Evolutionary conservation across 208 protist genomes (phyloP).

Genomic region (Acanthamoeba pearcei): DNA sequence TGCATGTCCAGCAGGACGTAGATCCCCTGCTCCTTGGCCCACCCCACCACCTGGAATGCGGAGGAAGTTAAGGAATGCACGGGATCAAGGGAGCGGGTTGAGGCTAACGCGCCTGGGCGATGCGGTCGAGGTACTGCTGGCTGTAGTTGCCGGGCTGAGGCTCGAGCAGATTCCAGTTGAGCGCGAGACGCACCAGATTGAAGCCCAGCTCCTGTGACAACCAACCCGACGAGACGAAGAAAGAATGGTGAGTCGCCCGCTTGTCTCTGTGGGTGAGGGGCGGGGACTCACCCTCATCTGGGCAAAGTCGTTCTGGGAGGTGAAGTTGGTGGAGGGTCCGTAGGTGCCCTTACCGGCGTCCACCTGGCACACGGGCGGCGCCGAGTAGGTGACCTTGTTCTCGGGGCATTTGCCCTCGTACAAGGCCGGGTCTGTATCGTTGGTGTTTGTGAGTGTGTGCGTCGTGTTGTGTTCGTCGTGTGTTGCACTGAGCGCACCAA

Average conservation of each 20-base stretch:
- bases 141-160: constrained; percentile 1
- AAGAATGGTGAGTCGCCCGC: too few species aligned
- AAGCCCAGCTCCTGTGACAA: neutral
- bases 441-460: neutral
- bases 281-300: neutral
- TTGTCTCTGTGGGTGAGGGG: too few species aligned
- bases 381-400: neutral
- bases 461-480: neutral
- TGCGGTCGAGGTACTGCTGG: neutral
- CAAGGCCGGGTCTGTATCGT: neutral
- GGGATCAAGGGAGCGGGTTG: too few species aligned
- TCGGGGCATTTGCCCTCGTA: constrained; percentile 16
- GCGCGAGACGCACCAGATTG: neutral
- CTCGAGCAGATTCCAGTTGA: constrained; percentile 42
- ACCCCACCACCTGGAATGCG: neutral
- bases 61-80: neutral
- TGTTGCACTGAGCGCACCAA: neutral
- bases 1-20: constrained; percentile 38
- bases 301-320: constrained; percentile 8
- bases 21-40: constrained; percentile 17
- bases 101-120: neutral
- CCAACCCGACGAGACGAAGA: too few species aligned
- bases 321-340: neutral
- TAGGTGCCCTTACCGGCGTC: neutral
- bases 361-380: constrained; percentile 10